Conservation (phyloP, 768 basidiomycete species). For the Suillus lakei region DNA sequence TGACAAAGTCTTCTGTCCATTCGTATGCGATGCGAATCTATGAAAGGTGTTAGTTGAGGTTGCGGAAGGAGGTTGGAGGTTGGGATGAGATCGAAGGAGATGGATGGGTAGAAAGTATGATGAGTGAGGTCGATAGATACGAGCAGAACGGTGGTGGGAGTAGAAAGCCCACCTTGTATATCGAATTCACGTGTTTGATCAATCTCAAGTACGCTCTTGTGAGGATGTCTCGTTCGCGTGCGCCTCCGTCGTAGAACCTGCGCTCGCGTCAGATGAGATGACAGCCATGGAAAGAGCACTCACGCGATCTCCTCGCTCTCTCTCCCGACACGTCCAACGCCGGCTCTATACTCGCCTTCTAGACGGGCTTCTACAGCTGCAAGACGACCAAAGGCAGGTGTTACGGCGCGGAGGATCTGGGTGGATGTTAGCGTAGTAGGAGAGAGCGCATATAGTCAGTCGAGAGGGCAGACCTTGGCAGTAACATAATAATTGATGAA, state of each 20-base stretch:
- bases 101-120: not conserved
- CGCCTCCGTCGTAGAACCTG: constrained; percentile 92
- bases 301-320: constrained; percentile 94
- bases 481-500: constrained; percentile 90
- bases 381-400: constrained; percentile 90
- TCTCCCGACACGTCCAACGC: constrained; percentile 82
- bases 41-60: not conserved
- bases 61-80: not conserved
- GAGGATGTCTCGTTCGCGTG: constrained; percentile 82
- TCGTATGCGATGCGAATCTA: constrained; percentile 90
- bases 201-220: constrained; percentile 75
- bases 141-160: too few relatives aligned
- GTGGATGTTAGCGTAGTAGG: not conserved
- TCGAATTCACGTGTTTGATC: constrained; percentile 88
- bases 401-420: constrained; percentile 77
- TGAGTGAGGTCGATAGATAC: not conserved
- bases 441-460: not conserved
- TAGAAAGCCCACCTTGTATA: constrained; percentile 65
- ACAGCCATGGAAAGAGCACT: constrained; percentile 33
- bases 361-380: constrained; percentile 87
- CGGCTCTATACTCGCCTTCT: constrained; percentile 90
- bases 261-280: not conserved
- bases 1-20: constrained; percentile 97
- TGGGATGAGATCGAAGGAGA: not conserved
- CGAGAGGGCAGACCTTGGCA: constrained; percentile 42